Evolutionary conservation across 1,139 yeast genomes (phyloP).

Genomic region (Diutina mesorugosa): DNA sequence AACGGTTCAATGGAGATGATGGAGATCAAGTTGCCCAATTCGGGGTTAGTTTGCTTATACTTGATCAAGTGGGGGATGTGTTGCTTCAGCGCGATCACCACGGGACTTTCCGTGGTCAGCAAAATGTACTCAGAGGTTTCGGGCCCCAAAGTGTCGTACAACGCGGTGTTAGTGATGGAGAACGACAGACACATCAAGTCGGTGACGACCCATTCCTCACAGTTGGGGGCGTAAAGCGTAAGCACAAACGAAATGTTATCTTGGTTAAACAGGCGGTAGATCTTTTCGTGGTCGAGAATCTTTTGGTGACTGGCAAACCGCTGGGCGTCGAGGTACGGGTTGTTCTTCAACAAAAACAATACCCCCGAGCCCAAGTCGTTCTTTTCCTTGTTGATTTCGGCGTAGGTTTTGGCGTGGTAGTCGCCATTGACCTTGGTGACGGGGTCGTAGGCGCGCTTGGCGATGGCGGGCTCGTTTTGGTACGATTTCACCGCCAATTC

Average conservation of each 20-base stretch:
- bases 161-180: constrained; percentile 15
- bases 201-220: constrained; percentile 14
- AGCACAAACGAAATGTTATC: constrained; percentile 10
- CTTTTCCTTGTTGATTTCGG: constrained; percentile 12
- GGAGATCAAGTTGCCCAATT: constrained; percentile 10
- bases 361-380: constrained; percentile 20
- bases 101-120: constrained; percentile 13
- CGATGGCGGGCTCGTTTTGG: constrained; percentile 16
- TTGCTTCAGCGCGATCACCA: constrained; percentile 6
- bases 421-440: constrained; percentile 11
- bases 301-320: constrained; percentile 13
- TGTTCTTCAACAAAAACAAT: constrained; percentile 15
- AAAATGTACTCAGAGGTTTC: constrained; percentile 12
- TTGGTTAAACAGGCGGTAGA: constrained; percentile 11
- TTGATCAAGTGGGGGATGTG: constrained; percentile 9
- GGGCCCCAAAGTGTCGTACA: constrained; percentile 16
- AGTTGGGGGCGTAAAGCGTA: constrained; percentile 12
- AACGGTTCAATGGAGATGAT: constrained; percentile 14
- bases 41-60: constrained; percentile 10
- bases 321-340: constrained; percentile 14
- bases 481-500: constrained; percentile 11
- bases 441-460: constrained; percentile 19
- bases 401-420: constrained; percentile 12
- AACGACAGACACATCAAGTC: constrained; percentile 12
- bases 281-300: constrained; percentile 14